Conservation (phyloP, 108 stramenopile species). For the Pseudonitzschia delicatissima region DNA sequence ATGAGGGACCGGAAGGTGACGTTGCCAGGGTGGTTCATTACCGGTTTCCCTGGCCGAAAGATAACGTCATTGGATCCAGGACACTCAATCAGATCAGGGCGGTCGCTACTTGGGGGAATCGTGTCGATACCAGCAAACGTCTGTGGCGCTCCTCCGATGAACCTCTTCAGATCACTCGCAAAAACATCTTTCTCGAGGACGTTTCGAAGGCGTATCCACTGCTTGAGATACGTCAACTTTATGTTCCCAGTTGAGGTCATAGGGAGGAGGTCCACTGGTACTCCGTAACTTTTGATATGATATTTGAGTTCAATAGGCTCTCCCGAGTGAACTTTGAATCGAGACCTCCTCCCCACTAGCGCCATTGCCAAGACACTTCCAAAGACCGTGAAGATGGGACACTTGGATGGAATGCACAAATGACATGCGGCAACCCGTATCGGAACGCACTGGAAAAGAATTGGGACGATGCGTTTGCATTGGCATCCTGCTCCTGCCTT, state of each 20-base stretch:
- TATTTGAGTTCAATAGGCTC: constrained; percentile 12
- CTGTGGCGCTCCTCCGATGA: too few species aligned
- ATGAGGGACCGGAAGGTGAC: background rate
- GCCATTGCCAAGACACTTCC: background rate
- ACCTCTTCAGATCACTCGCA: too few species aligned
- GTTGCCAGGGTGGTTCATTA: constrained; percentile 9
- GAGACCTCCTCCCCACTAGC: background rate
- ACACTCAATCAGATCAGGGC: constrained; percentile 1
- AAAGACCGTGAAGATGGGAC: background rate
- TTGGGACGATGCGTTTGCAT: too few species aligned
- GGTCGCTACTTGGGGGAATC: too few species aligned
- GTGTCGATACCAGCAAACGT: too few species aligned
- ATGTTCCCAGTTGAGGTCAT: constrained; percentile 12
- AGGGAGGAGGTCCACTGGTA: constrained; percentile 18
- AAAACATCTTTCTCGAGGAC: background rate
- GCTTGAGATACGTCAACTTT: constrained; percentile 13
- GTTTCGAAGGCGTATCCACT: constrained; percentile 17
- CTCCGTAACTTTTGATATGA: constrained; percentile 16
- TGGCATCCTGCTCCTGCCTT: too few species aligned
- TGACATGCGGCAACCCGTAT: constrained; percentile 1
- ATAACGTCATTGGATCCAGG: constrained; percentile 6
- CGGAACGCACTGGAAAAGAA: background rate
- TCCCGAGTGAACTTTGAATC: background rate
- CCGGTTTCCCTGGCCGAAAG: background rate
- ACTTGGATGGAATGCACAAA: background rate